Conservation (phyloP, 2,329 filamentous ascomycete genomes). For the Ceratocystis lukuohia region DNA sequence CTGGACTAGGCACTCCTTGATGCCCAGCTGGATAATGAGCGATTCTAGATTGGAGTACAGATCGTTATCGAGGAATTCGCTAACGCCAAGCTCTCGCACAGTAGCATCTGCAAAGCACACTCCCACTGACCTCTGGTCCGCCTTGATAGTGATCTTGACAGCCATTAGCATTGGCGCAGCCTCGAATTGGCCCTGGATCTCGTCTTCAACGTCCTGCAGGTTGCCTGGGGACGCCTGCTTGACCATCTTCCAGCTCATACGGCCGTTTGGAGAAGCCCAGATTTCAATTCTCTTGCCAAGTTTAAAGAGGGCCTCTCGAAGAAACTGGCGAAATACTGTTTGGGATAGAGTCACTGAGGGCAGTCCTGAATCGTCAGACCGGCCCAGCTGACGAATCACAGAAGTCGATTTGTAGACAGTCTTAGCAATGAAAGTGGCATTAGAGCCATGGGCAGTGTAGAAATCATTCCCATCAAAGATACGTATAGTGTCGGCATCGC, state of each 20-base stretch:
- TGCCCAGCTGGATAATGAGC: conserved; percentile 85
- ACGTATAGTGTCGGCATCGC: conserved; percentile 62
- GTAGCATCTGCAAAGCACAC: conserved; percentile 98
- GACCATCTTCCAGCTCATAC: conserved; percentile 80
- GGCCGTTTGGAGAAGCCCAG: conserved; percentile 60
- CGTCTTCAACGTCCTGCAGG: conserved; percentile 91
- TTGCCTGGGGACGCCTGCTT: conserved; percentile 95
- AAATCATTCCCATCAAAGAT: conserved; percentile 91
- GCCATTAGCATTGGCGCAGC: conserved; percentile 88
- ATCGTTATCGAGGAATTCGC: conserved; percentile 98
- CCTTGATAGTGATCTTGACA: conserved; percentile 83
- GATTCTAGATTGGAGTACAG: conserved; percentile 97
- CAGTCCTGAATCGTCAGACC: conserved; percentile 68
- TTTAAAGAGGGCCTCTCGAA: conserved; percentile 85
- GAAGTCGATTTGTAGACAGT: conserved; percentile 96
- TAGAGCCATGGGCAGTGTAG: conserved; percentile 83
- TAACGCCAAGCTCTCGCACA: conserved; percentile 86
- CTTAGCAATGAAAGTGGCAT: conserved; percentile 71
- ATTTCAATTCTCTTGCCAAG: conserved; percentile 86
- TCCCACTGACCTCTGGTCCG: conserved; percentile 71
- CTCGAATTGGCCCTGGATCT: conserved; percentile 74
- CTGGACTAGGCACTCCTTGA: conserved; percentile 85
- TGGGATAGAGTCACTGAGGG: conserved; percentile 90
- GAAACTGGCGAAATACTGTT: conserved; percentile 89
- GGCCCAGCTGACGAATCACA: conserved; percentile 78